phyloP scores from a whole-genome alignment of 176 grass and related monocot species.

The Pontederia paniculata region DNA sequence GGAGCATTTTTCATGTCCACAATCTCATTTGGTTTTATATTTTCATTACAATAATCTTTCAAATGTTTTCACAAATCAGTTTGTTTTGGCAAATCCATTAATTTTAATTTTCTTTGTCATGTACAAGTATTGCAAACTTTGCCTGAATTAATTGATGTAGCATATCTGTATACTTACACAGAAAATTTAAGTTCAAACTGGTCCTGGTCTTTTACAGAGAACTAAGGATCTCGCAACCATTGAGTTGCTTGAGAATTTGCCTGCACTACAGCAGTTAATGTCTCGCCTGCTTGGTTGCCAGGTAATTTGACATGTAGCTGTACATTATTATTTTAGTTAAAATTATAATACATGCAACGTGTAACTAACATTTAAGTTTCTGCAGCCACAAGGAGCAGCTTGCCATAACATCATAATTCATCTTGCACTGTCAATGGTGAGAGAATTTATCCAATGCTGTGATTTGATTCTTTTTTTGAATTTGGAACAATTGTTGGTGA shows the following conservation, averaged over 20 bases:
- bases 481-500: constrained; percentile 18
- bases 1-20: no score
- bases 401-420: constrained; percentile 78
- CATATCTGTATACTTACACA: neutral
- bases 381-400: constrained; percentile 78
- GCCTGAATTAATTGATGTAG: constrained; percentile 5
- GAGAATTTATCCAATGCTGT: constrained; percentile 10
- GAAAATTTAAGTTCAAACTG: no score
- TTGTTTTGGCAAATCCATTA: neutral
- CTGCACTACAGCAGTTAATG: constrained; percentile 65
- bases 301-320: constrained; percentile 26
- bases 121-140: neutral
- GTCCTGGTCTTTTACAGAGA: constrained; percentile 34
- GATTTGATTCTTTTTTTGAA: neutral
- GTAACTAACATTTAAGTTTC: constrained; percentile 10
- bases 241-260: constrained; percentile 67
- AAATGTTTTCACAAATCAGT: neutral
- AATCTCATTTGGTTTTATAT: no score
- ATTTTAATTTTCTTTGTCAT: neutral
- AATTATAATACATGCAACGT: constrained; percentile 2
- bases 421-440: constrained; percentile 87
- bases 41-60: no score
- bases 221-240: constrained; percentile 49
- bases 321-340: neutral
- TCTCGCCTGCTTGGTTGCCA: constrained; percentile 73